Base-by-base conservation (phyloP, 192 early-diverging fungal species). In the Radiomyces spectabilis region DNA sequence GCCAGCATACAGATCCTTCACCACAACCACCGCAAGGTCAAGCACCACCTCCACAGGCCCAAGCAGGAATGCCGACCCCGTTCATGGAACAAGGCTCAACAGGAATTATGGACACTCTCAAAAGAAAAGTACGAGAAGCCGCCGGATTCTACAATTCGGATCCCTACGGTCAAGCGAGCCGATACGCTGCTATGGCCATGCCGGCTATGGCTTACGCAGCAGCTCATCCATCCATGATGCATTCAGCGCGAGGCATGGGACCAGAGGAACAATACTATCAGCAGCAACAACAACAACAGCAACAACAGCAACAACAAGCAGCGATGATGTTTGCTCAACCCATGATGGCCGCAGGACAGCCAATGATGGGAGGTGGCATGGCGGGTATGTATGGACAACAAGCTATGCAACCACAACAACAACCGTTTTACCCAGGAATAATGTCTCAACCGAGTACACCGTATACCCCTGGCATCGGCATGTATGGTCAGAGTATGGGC, bases 261-360 rank as follows among this genome's bases (percentile, higher is more conserved):
- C 42, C 42, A 15, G 39, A 16, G 21, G 32, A 52, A 35, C 19
- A 37, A 12, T 12, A 18, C 4, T 21, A 9, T 22, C 24, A 19
- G 15, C 48, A 51, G 27, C 51, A 52, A 22, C 51, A 52, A 13
- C 51, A 52, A 25, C 34, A 35, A 18, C 51, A 52, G 0, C 34
- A 35, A 34, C 51, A 52, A 13, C 51, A 52, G 22, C 51, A 52
- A 26, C 51, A 52, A 38, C 33, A 35, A 52, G 19, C 18, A 38
- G 19, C 24, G 32, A 34, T 38, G 37, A 52, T 52, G 39, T 40
- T 18, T 40, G 15, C 39, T 40, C 15, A 15, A n/a, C n/a, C n/a
- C n/a, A n/a, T n/a, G 46, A 48, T 48, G 46, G 24, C 12, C 5
- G 42, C 42, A 44, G 42, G 42, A 12, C 25, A 27, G 7, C 26